A percentile compares a stretch with the other conserved stretches of the same genome.
Conservation (phyloP, 2,329 filamentous ascomycete species). For the Mariannaea elegans region DNA sequence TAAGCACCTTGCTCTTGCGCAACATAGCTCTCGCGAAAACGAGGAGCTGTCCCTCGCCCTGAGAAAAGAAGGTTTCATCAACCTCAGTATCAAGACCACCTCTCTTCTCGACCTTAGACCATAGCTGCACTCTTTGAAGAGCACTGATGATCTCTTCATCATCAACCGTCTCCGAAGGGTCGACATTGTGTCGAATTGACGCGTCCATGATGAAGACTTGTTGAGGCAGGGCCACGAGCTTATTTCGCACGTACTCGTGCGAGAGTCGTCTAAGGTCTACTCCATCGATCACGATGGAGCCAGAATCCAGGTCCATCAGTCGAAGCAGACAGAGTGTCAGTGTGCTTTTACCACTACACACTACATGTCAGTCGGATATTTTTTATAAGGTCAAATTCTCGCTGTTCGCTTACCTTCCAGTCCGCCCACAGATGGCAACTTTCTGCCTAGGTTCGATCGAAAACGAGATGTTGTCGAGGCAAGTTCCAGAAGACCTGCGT, state of each 20-base stretch:
- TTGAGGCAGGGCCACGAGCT: slow-evolving; percentile 59
- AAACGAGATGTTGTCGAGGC: slow-evolving; percentile 36
- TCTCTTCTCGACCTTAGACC: slow-evolving; percentile 11
- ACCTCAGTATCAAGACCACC: slow-evolving; percentile 31
- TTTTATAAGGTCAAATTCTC: too few relatives aligned
- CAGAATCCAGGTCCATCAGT: slow-evolving; percentile 47
- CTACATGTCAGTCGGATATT: not conserved
- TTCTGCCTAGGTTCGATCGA: slow-evolving; percentile 41
- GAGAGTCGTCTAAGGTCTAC: slow-evolving; percentile 49
- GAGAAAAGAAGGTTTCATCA: slow-evolving; percentile 25
- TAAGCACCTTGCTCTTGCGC: slow-evolving; percentile 41
- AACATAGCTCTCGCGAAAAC: slow-evolving; percentile 41
- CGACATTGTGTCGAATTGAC: slow-evolving; percentile 50
- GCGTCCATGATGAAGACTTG: slow-evolving; percentile 58
- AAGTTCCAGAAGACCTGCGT: slow-evolving; percentile 13
- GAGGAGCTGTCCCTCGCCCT: slow-evolving; percentile 35
- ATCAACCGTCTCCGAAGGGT: slow-evolving; percentile 38
- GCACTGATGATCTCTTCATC: slow-evolving; percentile 24
- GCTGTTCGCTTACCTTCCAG: slow-evolving; percentile 32
- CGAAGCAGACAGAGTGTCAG: slow-evolving; percentile 48
- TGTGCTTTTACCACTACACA: slow-evolving; percentile 51
- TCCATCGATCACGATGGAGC: slow-evolving; percentile 52
- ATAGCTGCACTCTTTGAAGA: slow-evolving; percentile 29
- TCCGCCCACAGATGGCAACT: slow-evolving; percentile 46
- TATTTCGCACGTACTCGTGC: slow-evolving; percentile 51